Evolutionary conservation across 2,329 filamentous ascomycete species (phyloP).

Genomic region (Aspergillus sp.): DNA sequence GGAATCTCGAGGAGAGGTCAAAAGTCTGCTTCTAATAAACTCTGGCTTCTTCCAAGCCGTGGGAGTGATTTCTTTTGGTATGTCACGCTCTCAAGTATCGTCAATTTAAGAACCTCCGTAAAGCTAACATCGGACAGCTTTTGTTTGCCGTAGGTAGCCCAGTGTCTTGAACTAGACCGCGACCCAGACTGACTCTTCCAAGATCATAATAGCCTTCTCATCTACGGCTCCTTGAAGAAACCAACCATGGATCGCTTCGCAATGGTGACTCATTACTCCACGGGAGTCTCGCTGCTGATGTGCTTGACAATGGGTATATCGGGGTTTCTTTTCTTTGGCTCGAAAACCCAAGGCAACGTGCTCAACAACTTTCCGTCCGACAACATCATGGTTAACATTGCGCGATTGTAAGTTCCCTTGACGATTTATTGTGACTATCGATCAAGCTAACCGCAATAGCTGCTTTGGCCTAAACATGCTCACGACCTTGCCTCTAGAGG

Average conservation of each 20-base stretch:
- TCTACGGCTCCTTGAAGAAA: slow-evolving; percentile 91
- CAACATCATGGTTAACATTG: slow-evolving; percentile 92
- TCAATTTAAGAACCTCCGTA: background rate
- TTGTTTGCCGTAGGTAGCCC: slow-evolving; percentile 60
- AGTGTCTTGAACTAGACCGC: background rate
- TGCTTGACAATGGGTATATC: slow-evolving; percentile 85
- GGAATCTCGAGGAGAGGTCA: slow-evolving; percentile 70
- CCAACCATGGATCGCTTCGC: slow-evolving; percentile 95
- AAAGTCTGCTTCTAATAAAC: slow-evolving; percentile 73
- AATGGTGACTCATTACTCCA: slow-evolving; percentile 90
- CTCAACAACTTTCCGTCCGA: slow-evolving; percentile 94
- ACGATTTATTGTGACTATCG: background rate
- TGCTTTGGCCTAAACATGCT: slow-evolving; percentile 99
- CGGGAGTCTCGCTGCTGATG: slow-evolving; percentile 83
- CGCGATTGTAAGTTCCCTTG: slow-evolving; percentile 61
- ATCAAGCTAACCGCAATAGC: slow-evolving; percentile 33
- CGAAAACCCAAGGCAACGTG: slow-evolving; percentile 89
- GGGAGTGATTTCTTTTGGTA: slow-evolving; percentile 96
- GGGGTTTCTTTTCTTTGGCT: slow-evolving; percentile 91
- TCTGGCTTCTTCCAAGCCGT: slow-evolving; percentile 91
- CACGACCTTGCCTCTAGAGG: slow-evolving; percentile 91
- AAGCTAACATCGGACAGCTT: slow-evolving; percentile 50
- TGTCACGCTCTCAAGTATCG: slow-evolving; percentile 21
- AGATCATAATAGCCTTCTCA: slow-evolving; percentile 94
- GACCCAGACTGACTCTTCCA: slow-evolving; percentile 19